phyloP scores from a whole-genome alignment of 495 filamentous ascomycete species.

The Penicillium fimorum region DNA sequence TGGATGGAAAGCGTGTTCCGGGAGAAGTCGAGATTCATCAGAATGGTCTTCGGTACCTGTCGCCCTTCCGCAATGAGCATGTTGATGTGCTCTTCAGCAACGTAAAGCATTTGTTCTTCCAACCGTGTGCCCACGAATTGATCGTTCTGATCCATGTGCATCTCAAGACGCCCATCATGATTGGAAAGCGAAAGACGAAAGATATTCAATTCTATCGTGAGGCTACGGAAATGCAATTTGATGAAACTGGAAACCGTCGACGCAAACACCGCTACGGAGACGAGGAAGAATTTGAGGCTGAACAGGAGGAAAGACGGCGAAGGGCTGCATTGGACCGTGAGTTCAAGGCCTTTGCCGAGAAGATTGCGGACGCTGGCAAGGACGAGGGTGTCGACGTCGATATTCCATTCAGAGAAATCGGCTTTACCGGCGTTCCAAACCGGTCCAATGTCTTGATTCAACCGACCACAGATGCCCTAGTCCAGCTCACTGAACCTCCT shows the following conservation, averaged over 20 bases:
- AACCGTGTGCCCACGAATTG: slow-evolving; percentile 90
- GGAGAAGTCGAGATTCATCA: slow-evolving; percentile 97
- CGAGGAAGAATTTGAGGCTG: slow-evolving; percentile 97
- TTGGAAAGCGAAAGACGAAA: slow-evolving; percentile 98
- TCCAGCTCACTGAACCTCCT: slow-evolving; percentile 94
- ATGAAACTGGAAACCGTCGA: slow-evolving; percentile 97
- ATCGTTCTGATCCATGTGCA: slow-evolving; percentile 98
- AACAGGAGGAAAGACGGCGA: slow-evolving; percentile 92
- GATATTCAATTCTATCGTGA: slow-evolving; percentile 99
- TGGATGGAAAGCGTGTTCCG: slow-evolving; percentile 94
- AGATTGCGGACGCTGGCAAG: slow-evolving; percentile 89
- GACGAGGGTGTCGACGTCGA: slow-evolving; percentile 84
- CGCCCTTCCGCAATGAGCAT: slow-evolving; percentile 75
- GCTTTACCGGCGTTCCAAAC: slow-evolving; percentile 94
- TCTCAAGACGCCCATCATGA: slow-evolving; percentile 95
- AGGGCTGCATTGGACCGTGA: slow-evolving; percentile 88
- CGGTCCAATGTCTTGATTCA: slow-evolving; percentile 92
- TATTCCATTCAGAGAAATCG: slow-evolving; percentile 93
- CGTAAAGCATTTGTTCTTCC: slow-evolving; percentile 98
- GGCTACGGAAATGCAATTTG: slow-evolving; percentile 97
- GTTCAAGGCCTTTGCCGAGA: slow-evolving; percentile 97
- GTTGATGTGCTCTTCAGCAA: slow-evolving; percentile 98
- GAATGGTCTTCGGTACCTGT: slow-evolving; percentile 96
- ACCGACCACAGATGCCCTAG: slow-evolving; percentile 96
- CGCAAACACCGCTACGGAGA: slow-evolving; percentile 98